These are phyloP conservation scores for Aspergillus mulundensis DNA, from an alignment of 495 filamentous ascomycete genomes.

Conservation along the genomic window DNA sequence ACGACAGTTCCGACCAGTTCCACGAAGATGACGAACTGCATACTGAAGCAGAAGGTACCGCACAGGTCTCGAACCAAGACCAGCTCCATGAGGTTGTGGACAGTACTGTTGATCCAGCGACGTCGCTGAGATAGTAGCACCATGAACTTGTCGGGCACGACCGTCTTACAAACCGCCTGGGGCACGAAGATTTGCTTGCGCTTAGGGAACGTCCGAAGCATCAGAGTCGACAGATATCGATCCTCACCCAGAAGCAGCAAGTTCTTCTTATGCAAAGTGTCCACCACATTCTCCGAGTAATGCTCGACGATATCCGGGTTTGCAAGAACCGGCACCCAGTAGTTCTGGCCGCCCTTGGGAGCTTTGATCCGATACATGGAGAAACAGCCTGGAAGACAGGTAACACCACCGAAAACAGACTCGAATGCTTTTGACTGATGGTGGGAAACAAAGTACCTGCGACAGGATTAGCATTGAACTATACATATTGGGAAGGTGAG, in stretches of 20 bases:
- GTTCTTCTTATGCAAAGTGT: constrained; percentile 98
- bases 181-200: constrained; percentile 98
- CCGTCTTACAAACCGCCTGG: constrained; percentile 97
- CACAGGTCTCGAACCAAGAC: constrained; percentile 94
- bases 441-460: constrained; percentile 91
- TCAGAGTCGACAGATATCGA: constrained; percentile 93
- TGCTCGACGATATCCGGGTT: constrained; percentile 99
- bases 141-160: constrained; percentile 87
- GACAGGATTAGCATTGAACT: not conserved
- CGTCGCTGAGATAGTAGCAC: constrained; percentile 91
- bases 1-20: constrained; percentile 94
- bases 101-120: constrained; percentile 99
- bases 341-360: constrained; percentile 96
- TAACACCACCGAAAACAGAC: constrained; percentile 98
- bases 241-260: constrained; percentile 92
- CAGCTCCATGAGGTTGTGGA: constrained; percentile 98
- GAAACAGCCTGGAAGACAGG: constrained; percentile 98
- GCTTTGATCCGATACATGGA: constrained; percentile 99
- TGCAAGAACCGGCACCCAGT: constrained; percentile 98
- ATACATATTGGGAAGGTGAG: not conserved
- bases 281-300: constrained; percentile 99
- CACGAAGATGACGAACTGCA: constrained; percentile 98
- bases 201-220: constrained; percentile 99
- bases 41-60: constrained; percentile 99
- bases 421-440: constrained; percentile 97